Conservation (phyloP, 2,329 filamentous ascomycete species). For the Pseudogymnoascus sp. region DNA sequence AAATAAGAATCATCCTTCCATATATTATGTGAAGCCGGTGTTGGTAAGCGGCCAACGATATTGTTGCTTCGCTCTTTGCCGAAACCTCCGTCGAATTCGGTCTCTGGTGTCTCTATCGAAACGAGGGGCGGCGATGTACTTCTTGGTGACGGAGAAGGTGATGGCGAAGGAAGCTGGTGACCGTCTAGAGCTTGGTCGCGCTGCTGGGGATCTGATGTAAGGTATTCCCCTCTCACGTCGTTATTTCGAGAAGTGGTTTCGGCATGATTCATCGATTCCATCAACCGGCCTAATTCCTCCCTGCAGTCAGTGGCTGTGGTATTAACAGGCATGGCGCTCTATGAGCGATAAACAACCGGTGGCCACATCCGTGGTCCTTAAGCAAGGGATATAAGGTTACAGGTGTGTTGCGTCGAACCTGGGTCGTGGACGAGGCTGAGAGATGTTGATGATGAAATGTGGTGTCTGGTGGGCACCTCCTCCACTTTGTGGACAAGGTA, state of each 20-base stretch:
- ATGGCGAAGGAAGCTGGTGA: slow-evolving; percentile 22
- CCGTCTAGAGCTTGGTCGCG: slow-evolving; percentile 13
- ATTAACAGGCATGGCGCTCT: background rate
- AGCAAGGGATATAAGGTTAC: background rate
- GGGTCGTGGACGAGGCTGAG: slow-evolving; percentile 4
- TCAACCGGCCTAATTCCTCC: background rate
- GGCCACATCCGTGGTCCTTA: background rate
- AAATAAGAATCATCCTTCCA: background rate
- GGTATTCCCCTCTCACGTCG: background rate
- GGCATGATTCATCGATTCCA: slow-evolving; percentile 6
- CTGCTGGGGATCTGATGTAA: background rate
- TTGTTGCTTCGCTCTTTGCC: background rate
- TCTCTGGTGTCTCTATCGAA: background rate
- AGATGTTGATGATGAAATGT: slow-evolving; percentile 4
- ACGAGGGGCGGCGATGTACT: slow-evolving; percentile 19
- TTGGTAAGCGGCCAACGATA: background rate
- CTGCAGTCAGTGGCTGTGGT: background rate
- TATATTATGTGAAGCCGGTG: background rate
- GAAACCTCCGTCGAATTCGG: slow-evolving; percentile 1
- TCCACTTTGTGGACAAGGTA: background rate
- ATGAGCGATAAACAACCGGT: background rate
- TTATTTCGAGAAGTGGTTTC: background rate
- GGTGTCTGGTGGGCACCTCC: background rate
- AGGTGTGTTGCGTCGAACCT: background rate
- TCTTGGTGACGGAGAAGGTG: slow-evolving; percentile 21